Evolutionary conservation across 768 basidiomycete species (phyloP).

Genomic region (Rhodotorula graminis): DNA sequence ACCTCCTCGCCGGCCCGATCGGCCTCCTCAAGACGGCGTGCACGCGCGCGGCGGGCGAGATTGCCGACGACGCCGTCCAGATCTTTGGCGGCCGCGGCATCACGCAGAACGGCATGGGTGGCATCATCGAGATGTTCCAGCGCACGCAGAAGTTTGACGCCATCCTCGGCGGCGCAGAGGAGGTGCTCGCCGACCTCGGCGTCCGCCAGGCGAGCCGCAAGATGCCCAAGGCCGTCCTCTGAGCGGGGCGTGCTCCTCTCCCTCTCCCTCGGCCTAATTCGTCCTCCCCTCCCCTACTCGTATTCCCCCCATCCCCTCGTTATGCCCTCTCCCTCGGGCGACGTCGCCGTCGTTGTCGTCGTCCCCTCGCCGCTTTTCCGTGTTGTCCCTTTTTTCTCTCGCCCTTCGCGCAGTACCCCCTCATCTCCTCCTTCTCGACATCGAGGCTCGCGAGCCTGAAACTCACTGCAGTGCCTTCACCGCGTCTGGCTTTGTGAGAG

Average conservation of each 20-base stretch:
- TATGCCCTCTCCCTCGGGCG: no score
- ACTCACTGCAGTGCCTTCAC: no score
- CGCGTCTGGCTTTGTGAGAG: no score
- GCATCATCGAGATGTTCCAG: slow-evolving; percentile 20
- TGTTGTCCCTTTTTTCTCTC: no score
- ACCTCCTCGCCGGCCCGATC: slow-evolving; percentile 37
- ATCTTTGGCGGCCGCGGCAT: slow-evolving; percentile 78
- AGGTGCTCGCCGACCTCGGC: slow-evolving; percentile 34
- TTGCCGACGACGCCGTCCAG: slow-evolving; percentile 61
- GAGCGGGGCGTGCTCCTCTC: not conserved
- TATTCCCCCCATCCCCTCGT: no score
- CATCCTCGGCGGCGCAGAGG: slow-evolving; percentile 31
- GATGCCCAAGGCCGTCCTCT: slow-evolving; percentile 38
- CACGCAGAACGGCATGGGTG: slow-evolving; percentile 28
- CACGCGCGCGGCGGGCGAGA: slow-evolving; percentile 26
- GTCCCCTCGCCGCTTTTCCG: no score
- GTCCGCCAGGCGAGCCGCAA: slow-evolving; percentile 37
- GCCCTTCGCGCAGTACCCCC: no score
- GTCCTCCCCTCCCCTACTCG: no score
- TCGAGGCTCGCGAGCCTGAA: no score
- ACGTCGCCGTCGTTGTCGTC: no score
- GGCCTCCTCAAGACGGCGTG: slow-evolving; percentile 34
- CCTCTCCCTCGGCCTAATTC: not conserved
- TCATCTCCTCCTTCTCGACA: no score
- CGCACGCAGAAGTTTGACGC: slow-evolving; percentile 31